A percentile compares a stretch with the other conserved stretches of the same genome.
These are phyloP conservation scores for Backusella westeae DNA, from an alignment of 192 early-diverging fungal species.

Conservation along the genomic window DNA sequence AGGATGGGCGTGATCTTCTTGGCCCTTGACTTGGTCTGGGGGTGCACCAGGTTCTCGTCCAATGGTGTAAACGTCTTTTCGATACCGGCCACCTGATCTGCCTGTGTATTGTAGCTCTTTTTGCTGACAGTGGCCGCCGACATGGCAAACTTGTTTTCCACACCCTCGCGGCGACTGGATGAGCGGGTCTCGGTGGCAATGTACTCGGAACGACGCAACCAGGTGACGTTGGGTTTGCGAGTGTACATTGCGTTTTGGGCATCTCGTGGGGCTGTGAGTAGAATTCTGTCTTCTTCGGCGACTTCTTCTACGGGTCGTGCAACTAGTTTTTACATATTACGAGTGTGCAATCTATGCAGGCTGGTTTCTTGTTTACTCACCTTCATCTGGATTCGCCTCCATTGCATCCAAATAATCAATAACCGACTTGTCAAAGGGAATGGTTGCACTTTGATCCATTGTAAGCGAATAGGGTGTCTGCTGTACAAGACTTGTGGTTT, in stretches of 20 bases:
- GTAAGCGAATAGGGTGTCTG: constrained; percentile 42
- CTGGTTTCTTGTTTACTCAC: not conserved
- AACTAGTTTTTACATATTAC: not conserved
- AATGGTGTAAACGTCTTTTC: constrained; percentile 43
- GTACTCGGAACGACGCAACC: constrained; percentile 57
- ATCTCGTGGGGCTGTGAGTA: constrained; percentile 27
- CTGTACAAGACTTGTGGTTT: constrained; percentile 42
- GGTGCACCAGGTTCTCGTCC: constrained; percentile 41
- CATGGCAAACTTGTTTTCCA: constrained; percentile 27
- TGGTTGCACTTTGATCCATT: constrained; percentile 39
- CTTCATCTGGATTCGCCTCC: constrained; percentile 32
- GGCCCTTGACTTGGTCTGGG: constrained; percentile 44
- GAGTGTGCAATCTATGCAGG: too few relatives aligned
- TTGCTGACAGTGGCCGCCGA: constrained; percentile 28
- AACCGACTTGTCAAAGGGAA: constrained; percentile 47
- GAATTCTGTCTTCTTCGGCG: constrained; percentile 29
- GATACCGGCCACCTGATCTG: constrained; percentile 45
- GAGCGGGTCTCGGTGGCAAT: constrained; percentile 46
- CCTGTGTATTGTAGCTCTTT: constrained; percentile 34
- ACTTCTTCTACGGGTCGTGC: constrained; percentile 6
- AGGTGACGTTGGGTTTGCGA: constrained; percentile 41
- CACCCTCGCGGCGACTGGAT: constrained; percentile 27
- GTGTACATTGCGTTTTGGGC: constrained; percentile 16
- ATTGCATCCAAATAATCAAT: constrained; percentile 47
- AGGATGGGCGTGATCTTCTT: constrained; percentile 51